phyloP scores from a whole-genome alignment of 2,329 filamentous ascomycete species.

The Beauveria bassiana region DNA sequence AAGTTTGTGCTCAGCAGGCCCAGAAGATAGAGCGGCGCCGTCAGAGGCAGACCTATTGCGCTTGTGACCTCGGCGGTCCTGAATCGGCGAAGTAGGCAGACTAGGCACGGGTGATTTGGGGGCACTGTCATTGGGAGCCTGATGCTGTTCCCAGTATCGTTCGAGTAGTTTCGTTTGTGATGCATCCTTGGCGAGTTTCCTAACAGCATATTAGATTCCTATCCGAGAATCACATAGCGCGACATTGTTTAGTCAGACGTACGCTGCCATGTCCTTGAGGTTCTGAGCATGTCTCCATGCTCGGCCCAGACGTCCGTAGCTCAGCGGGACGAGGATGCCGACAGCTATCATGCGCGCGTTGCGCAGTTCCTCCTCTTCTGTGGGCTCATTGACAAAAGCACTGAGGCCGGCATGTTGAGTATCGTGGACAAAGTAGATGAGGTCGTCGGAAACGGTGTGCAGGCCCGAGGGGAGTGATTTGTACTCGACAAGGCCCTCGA shows the following conservation, averaged over 20 bases:
- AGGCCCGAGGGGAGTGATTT: conserved; percentile 91
- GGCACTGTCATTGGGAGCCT: conserved; percentile 18
- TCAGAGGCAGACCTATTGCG: conserved; percentile 56
- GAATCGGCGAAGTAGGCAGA: conserved; percentile 28
- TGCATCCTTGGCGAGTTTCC: conserved; percentile 56
- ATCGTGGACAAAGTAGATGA: conserved; percentile 90
- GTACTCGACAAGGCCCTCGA: conserved; percentile 89
- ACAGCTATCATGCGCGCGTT: conserved; percentile 92
- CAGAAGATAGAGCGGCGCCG: conserved; percentile 46
- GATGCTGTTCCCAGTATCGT: conserved; percentile 65
- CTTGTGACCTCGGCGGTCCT: conserved; percentile 35
- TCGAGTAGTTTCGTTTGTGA: conserved; percentile 58
- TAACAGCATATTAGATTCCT: conserved; percentile 18
- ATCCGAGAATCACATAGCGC: no score
- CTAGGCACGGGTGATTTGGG: conserved; percentile 40
- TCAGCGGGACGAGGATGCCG: conserved; percentile 78
- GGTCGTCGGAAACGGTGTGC: conserved; percentile 79
- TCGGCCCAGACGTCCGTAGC: conserved; percentile 75
- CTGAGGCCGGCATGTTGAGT: conserved; percentile 76
- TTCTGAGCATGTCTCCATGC: conserved; percentile 80
- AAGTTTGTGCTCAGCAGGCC: conserved; percentile 55
- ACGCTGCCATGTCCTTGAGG: conserved; percentile 68
- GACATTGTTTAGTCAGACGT: conserved; percentile 20
- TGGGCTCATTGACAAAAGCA: conserved; percentile 80
- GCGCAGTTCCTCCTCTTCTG: conserved; percentile 66